phyloP scores from a whole-genome alignment of 305 asterid genomes.

The Fraxinus nigra region DNA sequence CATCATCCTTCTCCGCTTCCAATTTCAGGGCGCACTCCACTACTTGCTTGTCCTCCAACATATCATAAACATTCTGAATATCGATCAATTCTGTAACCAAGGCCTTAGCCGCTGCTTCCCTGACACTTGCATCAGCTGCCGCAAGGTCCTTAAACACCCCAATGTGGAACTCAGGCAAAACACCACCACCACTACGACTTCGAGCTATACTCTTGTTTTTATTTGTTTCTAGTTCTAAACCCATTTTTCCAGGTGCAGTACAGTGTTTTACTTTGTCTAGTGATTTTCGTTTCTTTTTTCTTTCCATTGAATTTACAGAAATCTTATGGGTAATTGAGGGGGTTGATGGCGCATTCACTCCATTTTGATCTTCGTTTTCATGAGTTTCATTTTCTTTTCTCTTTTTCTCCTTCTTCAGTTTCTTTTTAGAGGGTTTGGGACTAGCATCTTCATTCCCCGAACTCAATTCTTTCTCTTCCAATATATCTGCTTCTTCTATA shows the following conservation, averaged over 20 bases:
- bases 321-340: constrained; percentile 26
- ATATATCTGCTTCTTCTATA: constrained; percentile 28
- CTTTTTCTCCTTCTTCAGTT: constrained; percentile 44
- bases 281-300: constrained; percentile 51
- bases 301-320: constrained; percentile 66
- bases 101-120: constrained; percentile 69
- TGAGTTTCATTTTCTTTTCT: not conserved
- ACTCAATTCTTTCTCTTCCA: constrained; percentile 15
- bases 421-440: constrained; percentile 50
- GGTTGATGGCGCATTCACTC: constrained; percentile 39
- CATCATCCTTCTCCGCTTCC: constrained; percentile 95
- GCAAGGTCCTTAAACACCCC: constrained; percentile 80
- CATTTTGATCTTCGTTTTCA: constrained; percentile 27
- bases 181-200: constrained; percentile 27
- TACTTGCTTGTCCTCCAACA: constrained; percentile 65
- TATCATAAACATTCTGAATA: constrained; percentile 72
- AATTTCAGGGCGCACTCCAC: constrained; percentile 66
- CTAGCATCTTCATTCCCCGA: constrained; percentile 26
- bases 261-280: constrained; percentile 52
- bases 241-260: constrained; percentile 23
- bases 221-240: constrained; percentile 29
- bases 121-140: constrained; percentile 49
- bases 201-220: constrained; percentile 29
- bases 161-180: constrained; percentile 83
- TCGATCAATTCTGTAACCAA: constrained; percentile 67